Percentiles rank a stretch among this genome's conserved stretches.
These are phyloP conservation scores for Fusarium algeriense DNA, from an alignment of 2,329 filamentous ascomycete species.

Conservation along the genomic window DNA sequence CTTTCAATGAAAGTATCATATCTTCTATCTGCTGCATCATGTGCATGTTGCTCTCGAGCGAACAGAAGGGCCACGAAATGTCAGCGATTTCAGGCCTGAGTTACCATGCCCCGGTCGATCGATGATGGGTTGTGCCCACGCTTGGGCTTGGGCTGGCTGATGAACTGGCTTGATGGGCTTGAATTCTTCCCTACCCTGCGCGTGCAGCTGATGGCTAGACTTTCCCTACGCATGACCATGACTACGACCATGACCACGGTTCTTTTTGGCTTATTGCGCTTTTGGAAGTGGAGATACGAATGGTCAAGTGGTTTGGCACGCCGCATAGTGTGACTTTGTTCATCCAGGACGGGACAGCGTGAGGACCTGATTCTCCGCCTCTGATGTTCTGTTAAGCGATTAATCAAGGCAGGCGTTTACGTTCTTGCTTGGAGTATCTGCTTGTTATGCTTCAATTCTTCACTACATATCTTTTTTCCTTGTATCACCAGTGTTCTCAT, in stretches of 20 bases:
- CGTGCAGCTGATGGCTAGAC: conserved; percentile 31
- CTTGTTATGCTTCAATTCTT: background rate
- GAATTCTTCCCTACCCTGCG: conserved; percentile 19
- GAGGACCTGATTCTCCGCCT: conserved; percentile 11
- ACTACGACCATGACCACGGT: conserved; percentile 13
- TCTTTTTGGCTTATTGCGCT: conserved; percentile 17
- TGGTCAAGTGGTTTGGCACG: conserved; percentile 21
- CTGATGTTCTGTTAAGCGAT: background rate
- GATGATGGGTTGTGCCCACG: conserved; percentile 26
- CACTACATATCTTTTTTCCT: background rate
- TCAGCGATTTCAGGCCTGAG: background rate
- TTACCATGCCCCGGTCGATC: conserved; percentile 24
- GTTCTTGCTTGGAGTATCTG: background rate
- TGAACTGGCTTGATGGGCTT: conserved; percentile 16
- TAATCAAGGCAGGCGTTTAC: background rate
- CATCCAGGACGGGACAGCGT: background rate
- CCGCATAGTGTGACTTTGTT: conserved; percentile 11
- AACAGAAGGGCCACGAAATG: conserved; percentile 11
- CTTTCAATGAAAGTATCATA: conserved; percentile 13
- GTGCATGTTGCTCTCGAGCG: conserved; percentile 4
- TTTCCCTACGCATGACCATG: conserved; percentile 38
- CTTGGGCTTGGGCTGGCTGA: conserved; percentile 35
- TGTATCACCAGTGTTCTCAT: background rate
- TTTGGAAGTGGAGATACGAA: conserved; percentile 24
- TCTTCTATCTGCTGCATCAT: conserved; percentile 22